Percentiles rank a stretch among this genome's conserved stretches.
Conservation (phyloP, 1,284 basidiomycete species). For the Austroboletus novae-zelandiae region DNA sequence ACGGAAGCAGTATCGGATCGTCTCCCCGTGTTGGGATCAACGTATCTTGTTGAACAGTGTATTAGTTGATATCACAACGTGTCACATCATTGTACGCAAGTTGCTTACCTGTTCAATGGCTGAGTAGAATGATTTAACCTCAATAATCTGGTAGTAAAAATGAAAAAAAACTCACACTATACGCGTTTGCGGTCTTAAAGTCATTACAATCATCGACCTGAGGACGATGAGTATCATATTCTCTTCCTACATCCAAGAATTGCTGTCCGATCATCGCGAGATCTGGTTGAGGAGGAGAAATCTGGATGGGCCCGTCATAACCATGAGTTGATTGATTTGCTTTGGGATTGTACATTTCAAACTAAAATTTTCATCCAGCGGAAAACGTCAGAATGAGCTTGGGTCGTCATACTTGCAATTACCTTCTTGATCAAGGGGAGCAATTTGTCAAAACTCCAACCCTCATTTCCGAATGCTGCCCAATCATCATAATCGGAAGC, state of each 20-base stretch:
- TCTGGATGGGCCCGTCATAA: conserved; percentile 48
- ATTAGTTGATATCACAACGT: conserved; percentile 38
- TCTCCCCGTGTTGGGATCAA: neutral
- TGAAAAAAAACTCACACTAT: conserved; percentile 36
- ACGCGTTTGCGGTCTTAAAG: conserved; percentile 26
- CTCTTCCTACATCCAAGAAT: conserved; percentile 41
- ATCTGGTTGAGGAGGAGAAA: conserved; percentile 39
- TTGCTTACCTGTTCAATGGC: conserved; percentile 17
- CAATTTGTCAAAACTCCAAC: conserved; percentile 46
- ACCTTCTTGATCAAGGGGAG: conserved; percentile 52
- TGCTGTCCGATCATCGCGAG: conserved; percentile 36
- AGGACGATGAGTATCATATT: conserved; percentile 24
- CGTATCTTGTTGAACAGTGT: conserved; percentile 15
- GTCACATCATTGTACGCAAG: conserved; percentile 34
- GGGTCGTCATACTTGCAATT: neutral
- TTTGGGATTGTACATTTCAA: conserved; percentile 45
- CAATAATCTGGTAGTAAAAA: neutral
- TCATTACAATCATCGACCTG: conserved; percentile 41
- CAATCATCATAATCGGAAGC: conserved; percentile 61
- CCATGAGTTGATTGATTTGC: conserved; percentile 41
- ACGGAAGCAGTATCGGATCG: neutral
- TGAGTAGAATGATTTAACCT: neutral
- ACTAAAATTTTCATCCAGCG: conserved; percentile 32
- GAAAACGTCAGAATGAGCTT: no score
- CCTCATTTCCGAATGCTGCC: conserved; percentile 48